These are phyloP conservation scores for Quercus dentata DNA, from an alignment of 306 rosid genomes.

Conservation along the genomic window DNA sequence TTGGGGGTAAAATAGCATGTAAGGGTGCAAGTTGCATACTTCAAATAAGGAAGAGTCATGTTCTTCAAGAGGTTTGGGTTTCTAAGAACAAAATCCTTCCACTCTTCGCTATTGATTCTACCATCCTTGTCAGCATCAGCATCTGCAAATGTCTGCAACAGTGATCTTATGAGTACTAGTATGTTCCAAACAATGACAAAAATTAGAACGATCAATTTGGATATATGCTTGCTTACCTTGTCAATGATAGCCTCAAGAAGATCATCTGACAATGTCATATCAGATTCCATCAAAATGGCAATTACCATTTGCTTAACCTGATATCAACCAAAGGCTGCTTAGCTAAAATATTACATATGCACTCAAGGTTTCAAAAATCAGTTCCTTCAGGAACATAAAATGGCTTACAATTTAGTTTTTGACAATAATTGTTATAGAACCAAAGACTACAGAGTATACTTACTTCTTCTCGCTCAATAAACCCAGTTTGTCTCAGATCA, in stretches of 20 bases:
- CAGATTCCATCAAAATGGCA: slow-evolving; percentile 72
- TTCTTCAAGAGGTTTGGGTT: slow-evolving; percentile 64
- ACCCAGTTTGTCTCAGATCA: slow-evolving; percentile 79
- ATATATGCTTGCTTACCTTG: slow-evolving; percentile 37
- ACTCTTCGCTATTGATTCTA: slow-evolving; percentile 66
- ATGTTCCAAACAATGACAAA: neutral
- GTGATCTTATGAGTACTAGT: neutral
- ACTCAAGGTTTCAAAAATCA: neutral
- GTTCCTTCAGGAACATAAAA: neutral
- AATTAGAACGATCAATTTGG: neutral
- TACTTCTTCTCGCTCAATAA: slow-evolving; percentile 79
- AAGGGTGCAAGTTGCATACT: slow-evolving; percentile 42
- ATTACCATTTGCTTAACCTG: slow-evolving; percentile 85
- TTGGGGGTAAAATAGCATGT: neutral
- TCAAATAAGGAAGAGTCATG: slow-evolving; percentile 91
- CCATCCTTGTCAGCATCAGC: slow-evolving; percentile 74
- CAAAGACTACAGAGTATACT: slow-evolving; percentile 21
- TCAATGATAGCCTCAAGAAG: slow-evolving; percentile 72
- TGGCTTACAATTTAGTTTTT: neutral
- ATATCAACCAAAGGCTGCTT: slow-evolving; percentile 25
- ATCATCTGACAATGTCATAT: slow-evolving; percentile 59
- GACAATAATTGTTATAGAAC: neutral
- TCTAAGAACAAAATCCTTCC: slow-evolving; percentile 59
- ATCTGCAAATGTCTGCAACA: slow-evolving; percentile 65
- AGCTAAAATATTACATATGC: neutral